Evolutionary conservation across 2,329 filamentous ascomycete genomes (phyloP), one percentile per base, ranked within the genome.

Genomic region (Colletotrichum incanum): DNA sequence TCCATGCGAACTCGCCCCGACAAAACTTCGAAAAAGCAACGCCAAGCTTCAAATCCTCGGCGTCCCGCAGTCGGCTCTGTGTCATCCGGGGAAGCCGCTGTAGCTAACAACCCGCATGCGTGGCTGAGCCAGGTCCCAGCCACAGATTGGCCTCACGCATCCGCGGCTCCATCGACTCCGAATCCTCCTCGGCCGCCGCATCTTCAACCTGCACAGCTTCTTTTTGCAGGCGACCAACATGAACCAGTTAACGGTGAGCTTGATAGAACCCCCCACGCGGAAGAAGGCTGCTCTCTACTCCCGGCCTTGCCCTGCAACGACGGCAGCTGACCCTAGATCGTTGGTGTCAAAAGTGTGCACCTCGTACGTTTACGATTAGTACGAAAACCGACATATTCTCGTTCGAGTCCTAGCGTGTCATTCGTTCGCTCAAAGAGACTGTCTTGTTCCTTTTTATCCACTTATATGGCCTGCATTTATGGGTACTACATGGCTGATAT

Each of bases 41-140:
- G 31, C n/a, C 41, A 28, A 61, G 11, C 8, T 23, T 23, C 18
- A 7, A 28, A 12, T 18, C 28, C 43, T 18, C 50, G 16, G n/a
- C n/a, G 14, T 18, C 47, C 20, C 9, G 47, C 49, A 26, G 65
- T 9, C 28, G 5, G 23, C 26, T 23, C 54, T 58, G 58, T 28
- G 68, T 71, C 68, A 71, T 68, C 43, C 68, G 58, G 65, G n/a
- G 65, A 68, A 60, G 50, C 65, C 58, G 65, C 68, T 68, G 62
- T 39, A 47, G 26, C 43, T 23, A 66, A 37, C 23, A 41, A 16
- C 47, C 20, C n/a, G 23, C 45, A 28, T 31, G 26, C 26, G 67
- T 66, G 62, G 67, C 67, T 70, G 23, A 54, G 62, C 14, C 18
- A 26, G 28, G 28, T 37, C 20, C 52, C 37, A 70, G 63, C 54